A percentile compares a stretch with the other conserved stretches of the same genome.
Evolutionary conservation across 352 stramenopile genomes (phyloP).

Genomic region (Paralagenidium karlingii): DNA sequence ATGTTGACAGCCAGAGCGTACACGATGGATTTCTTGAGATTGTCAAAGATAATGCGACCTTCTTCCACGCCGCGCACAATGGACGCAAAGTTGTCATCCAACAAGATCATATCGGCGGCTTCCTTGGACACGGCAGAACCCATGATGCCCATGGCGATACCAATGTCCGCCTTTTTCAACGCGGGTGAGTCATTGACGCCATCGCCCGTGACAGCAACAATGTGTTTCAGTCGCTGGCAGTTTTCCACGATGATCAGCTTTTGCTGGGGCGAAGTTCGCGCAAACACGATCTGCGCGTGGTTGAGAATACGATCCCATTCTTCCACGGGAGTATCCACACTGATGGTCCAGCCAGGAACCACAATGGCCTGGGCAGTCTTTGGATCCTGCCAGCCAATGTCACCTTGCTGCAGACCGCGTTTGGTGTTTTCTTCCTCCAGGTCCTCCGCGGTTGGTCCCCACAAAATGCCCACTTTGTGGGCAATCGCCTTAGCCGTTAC

Average conservation of each 20-base stretch:
- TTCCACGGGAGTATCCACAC: slow-evolving; percentile 50
- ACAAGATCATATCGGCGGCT: slow-evolving; percentile 91
- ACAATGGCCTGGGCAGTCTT: slow-evolving; percentile 71
- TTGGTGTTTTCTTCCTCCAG: slow-evolving; percentile 68
- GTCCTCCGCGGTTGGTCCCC: slow-evolving; percentile 72
- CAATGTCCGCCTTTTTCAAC: slow-evolving; percentile 95
- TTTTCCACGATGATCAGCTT: slow-evolving; percentile 94
- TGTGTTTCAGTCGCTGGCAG: slow-evolving; percentile 68
- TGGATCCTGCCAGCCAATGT: slow-evolving; percentile 64
- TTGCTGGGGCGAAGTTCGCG: slow-evolving; percentile 89
- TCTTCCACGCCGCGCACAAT: slow-evolving; percentile 93
- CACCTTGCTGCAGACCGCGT: slow-evolving; percentile 35
- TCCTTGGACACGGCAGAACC: slow-evolving; percentile 94
- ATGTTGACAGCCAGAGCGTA: slow-evolving; percentile 90
- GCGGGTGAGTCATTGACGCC: slow-evolving; percentile 97
- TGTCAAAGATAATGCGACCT: slow-evolving; percentile 92
- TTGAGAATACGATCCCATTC: slow-evolving; percentile 81
- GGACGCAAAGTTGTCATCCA: slow-evolving; percentile 97
- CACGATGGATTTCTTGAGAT: slow-evolving; percentile 90
- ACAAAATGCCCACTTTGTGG: slow-evolving; percentile 89
- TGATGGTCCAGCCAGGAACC: slow-evolving; percentile 74
- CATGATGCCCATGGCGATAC: slow-evolving; percentile 96
- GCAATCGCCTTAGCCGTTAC: slow-evolving; percentile 91
- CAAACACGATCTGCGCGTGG: slow-evolving; percentile 92
- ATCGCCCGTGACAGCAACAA: slow-evolving; percentile 95